Base-by-base conservation (phyloP, 2,329 filamentous ascomycete species). In the Fusarium torulosum region DNA sequence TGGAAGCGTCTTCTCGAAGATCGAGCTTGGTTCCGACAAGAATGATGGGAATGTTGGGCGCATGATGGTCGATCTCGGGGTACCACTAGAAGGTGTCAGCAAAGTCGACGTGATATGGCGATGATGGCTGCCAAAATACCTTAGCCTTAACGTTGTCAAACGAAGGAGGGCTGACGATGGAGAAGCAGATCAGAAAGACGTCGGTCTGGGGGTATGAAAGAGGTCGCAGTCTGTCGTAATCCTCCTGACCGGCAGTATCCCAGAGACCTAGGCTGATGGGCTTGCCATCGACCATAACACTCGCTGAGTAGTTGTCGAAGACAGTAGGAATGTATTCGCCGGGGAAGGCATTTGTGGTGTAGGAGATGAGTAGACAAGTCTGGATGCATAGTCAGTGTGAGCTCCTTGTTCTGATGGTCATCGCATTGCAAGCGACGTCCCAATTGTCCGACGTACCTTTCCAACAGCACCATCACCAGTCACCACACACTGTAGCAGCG, bases 111-210 rank as follows among this genome's bases (percentile, higher is more conserved):
- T 21, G 17, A 40, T 23, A 21, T 42, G 49, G 27, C 46, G 41
- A 33, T 17, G n/a, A 45, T 45, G n/a, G 50, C 50, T 41, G 53
- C 63, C 19, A 35, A 76, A 85, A 71, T 84, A 97, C 94, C 91
- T 98, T 99, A 64, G 94, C 94, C 83, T 94, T 96, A 78, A 99
- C 95, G 88, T 99, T 99, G 82, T 98, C 96, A 77, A 97, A 98
- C 31, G 95, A 97, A 21, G 96, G 93, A 47, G 95, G 95, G 88
- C 92, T 96, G 81, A 97, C 94, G 77, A 98, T 96, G 70, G 94
- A 97, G 83, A 98, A 98, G 83, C 95, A 98, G 79, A 98, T 97
- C 71, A 98, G 85, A 82, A 98, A 98, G 47, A 98, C 96, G 76
- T 99, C 96, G 62, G 96, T 98, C 84, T 99, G 95, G 13, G 96